Conservation (phyloP, 495 filamentous ascomycete genomes). For the Hypoxylon trugodes region DNA sequence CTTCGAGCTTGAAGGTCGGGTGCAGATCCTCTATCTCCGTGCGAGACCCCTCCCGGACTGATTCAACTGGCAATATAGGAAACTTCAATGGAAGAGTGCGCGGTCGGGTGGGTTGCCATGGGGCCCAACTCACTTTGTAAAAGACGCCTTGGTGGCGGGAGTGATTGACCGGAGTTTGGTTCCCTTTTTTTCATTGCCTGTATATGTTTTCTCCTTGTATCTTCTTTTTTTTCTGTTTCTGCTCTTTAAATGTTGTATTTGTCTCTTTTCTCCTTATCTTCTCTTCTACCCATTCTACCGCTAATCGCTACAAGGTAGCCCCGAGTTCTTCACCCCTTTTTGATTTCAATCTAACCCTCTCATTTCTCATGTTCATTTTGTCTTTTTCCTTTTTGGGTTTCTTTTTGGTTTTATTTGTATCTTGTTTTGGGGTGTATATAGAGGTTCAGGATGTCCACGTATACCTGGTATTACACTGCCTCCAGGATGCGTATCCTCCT, state of each 20-base stretch:
- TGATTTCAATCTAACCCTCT: not conserved
- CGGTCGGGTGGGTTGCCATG: not conserved
- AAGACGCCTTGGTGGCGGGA: conserved; percentile 1
- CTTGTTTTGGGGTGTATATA: too few species aligned
- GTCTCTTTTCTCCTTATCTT: not conserved
- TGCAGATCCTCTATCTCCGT: conserved; percentile 2
- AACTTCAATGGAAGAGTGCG: conserved; percentile 26
- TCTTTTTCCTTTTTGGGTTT: too few species aligned
- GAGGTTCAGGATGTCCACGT: too few species aligned
- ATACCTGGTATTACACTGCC: not conserved
- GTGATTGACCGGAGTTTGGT: conserved; percentile 1
- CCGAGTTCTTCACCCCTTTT: not conserved
- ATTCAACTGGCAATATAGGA: not conserved
- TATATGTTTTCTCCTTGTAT: not conserved
- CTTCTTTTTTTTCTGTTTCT: too few species aligned
- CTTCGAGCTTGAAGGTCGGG: not conserved
- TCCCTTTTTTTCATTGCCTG: not conserved
- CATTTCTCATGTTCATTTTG: not conserved
- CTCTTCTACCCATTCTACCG: too few species aligned
- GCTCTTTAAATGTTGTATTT: not conserved
- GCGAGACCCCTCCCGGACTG: not conserved
- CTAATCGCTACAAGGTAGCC: too few species aligned
- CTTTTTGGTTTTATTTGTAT: too few species aligned
- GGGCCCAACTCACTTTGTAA: not conserved
- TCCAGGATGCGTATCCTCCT: not conserved